Evolutionary conservation across 2,329 filamentous ascomycete species (phyloP).

Genomic region (Microascus cirrosus): DNA sequence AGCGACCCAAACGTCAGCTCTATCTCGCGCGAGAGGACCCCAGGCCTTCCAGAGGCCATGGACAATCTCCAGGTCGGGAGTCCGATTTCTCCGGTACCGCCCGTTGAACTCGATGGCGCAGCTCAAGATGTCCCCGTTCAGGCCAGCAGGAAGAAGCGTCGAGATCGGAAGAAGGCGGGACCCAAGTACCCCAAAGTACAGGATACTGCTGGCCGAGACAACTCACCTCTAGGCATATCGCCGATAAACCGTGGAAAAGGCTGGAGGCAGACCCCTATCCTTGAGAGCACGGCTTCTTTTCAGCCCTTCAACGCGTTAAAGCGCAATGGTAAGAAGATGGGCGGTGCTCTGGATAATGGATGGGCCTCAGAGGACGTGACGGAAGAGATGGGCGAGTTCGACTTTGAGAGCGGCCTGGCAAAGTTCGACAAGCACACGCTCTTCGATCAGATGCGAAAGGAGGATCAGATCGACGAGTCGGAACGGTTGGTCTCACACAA

Average conservation of each 20-base stretch:
- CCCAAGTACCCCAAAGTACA: background rate
- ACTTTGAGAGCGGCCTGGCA: conserved; percentile 79
- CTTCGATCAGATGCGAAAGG: conserved; percentile 83
- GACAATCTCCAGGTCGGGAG: background rate
- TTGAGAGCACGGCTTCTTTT: conserved; percentile 49
- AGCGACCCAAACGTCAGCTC: background rate
- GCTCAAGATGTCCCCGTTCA: background rate
- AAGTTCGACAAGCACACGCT: conserved; percentile 91
- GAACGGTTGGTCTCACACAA: conserved; percentile 89
- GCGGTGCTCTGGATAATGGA: conserved; percentile 51
- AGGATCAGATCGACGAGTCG: conserved; percentile 80
- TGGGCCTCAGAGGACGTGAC: conserved; percentile 96
- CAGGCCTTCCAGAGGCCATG: background rate
- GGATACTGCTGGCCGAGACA: conserved; percentile 5
- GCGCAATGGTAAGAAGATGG: conserved; percentile 34
- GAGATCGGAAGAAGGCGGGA: background rate
- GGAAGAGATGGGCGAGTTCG: conserved; percentile 89
- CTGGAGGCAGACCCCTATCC: conserved; percentile 48
- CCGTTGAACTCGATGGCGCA: background rate
- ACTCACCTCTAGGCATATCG: conserved; percentile 5
- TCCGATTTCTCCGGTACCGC: background rate
- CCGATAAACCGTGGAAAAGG: conserved; percentile 31
- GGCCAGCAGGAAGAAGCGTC: conserved; percentile 1
- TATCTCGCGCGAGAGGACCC: background rate
- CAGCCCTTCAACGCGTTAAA: conserved; percentile 52